Evolutionary conservation across 352 stramenopile genomes (phyloP), one percentile per base, ranked within the genome.

Genomic region (Pythium volutum): DNA sequence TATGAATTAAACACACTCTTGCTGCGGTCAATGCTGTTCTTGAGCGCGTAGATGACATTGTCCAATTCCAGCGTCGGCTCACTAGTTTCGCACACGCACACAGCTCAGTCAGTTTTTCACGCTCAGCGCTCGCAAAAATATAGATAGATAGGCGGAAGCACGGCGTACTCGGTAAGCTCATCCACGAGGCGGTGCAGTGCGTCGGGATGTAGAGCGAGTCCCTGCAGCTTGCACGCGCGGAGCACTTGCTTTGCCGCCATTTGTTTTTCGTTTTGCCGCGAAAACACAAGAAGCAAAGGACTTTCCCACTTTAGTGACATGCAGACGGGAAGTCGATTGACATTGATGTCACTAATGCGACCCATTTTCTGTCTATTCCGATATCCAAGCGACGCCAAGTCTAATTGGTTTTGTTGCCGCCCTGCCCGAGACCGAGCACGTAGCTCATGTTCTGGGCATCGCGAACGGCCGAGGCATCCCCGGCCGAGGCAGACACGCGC

Each of bases 391-490:
- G 38, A 48, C 38, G 22, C 23, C 14, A 22, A 33, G 7, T 62
- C 62, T 87, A 89, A 62, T 89, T 84, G 43, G 82, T 90, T 59
- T 86, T 62, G 64, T 91, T 87, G 61, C 84, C 84, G 39, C 82
- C 80, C 66, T 90, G 84, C 9, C 84, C 84, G 34, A 93, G 70
- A 3, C 86, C 86, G 45, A 95, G 74, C 45, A 93, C 86, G 71
- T 93, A 95, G 70, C 86, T 93, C 84, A 95, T 95, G 62, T 75
- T 84, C 68, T 93, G 81, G n/a, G 86, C 86, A 36, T 93, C 84
- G 29, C 83, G 81, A 48, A 93, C 77, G n/a, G 76, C 84, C 20
- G 79, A 85, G 23, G 75, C 58, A 48, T 95, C 86, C 34, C 84
- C 80, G 48, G 86, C 75, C 11, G 77, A 81, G 59, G 77, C 81